These are phyloP conservation scores for Rhizopogon rudus DNA, from an alignment of 768 basidiomycete species.

Conservation along the genomic window DNA sequence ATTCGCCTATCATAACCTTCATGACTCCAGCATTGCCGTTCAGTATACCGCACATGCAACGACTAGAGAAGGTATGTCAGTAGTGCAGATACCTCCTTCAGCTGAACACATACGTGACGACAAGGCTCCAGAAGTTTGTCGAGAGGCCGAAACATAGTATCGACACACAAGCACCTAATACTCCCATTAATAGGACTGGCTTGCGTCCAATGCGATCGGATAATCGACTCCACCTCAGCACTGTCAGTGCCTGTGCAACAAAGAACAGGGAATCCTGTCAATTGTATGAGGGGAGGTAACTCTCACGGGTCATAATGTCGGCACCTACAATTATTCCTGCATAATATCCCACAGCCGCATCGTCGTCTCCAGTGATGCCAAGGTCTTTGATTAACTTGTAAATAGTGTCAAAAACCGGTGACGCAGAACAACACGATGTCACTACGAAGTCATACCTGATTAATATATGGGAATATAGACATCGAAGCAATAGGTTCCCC, in stretches of 20 bases:
- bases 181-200: constrained; percentile 50
- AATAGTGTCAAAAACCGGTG: not conserved
- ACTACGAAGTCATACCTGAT: constrained; percentile 26
- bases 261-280: constrained; percentile 60
- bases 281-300: not conserved
- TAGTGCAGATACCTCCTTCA: not conserved
- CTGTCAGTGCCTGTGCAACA: constrained; percentile 48
- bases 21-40: constrained; percentile 49
- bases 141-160: constrained; percentile 62
- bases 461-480: constrained; percentile 45
- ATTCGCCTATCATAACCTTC: constrained; percentile 65
- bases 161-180: constrained; percentile 46
- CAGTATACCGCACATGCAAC: constrained; percentile 29
- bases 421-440: not conserved
- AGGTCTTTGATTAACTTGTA: constrained; percentile 54
- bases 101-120: constrained; percentile 40
- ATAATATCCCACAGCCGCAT: constrained; percentile 63
- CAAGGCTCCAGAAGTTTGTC: constrained; percentile 45
- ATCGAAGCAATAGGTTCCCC: constrained; percentile 32
- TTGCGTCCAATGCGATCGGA: constrained; percentile 59
- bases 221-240: constrained; percentile 59
- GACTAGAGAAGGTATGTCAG: constrained; percentile 11
- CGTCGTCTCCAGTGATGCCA: constrained; percentile 58
- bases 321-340: constrained; percentile 50
- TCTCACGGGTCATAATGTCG: not conserved